Conservation (phyloP, 2,329 filamentous ascomycete species). For the Onygena corvina region DNA sequence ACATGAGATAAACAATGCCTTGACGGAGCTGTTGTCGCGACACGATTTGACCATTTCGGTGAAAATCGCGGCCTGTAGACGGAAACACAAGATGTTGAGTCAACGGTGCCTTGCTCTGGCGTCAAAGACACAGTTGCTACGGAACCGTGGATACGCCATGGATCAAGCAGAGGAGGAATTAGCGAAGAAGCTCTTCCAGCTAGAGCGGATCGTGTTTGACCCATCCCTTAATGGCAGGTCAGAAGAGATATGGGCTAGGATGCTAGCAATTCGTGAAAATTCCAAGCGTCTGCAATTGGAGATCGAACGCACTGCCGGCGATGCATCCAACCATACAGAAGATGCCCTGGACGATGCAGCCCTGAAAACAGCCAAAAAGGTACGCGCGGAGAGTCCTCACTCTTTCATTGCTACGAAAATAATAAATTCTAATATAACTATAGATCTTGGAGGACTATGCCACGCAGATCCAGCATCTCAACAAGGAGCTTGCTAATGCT, state of each 20-base stretch:
- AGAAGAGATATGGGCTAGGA: slow-evolving; percentile 56
- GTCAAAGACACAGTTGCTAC: slow-evolving; percentile 51
- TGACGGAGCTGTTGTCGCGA: slow-evolving; percentile 47
- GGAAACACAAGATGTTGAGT: slow-evolving; percentile 48
- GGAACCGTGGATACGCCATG: slow-evolving; percentile 54
- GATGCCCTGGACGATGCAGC: slow-evolving; percentile 45
- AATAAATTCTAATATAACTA: not conserved
- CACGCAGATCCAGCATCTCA: slow-evolving; percentile 44
- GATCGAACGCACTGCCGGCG: slow-evolving; percentile 43
- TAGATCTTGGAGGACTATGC: slow-evolving; percentile 42
- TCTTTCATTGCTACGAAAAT: slow-evolving; percentile 20
- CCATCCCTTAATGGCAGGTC: slow-evolving; percentile 48
- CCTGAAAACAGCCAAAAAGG: slow-evolving; percentile 50
- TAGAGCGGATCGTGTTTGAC: slow-evolving; percentile 49
- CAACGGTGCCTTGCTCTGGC: slow-evolving; percentile 50
- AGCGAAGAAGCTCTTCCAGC: slow-evolving; percentile 47
- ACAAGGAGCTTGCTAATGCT: slow-evolving; percentile 48
- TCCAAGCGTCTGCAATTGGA: slow-evolving; percentile 48
- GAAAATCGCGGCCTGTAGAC: slow-evolving; percentile 46
- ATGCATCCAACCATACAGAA: slow-evolving; percentile 29
- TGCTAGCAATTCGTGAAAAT: slow-evolving; percentile 50
- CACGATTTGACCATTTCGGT: slow-evolving; percentile 50
- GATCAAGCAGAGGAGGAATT: slow-evolving; percentile 52
- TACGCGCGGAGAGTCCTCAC: slow-evolving; percentile 22
- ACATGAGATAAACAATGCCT: slow-evolving; percentile 53